phyloP scores from a whole-genome alignment of 148 eudicot genomes.

The Chenopodium berlandieri region DNA sequence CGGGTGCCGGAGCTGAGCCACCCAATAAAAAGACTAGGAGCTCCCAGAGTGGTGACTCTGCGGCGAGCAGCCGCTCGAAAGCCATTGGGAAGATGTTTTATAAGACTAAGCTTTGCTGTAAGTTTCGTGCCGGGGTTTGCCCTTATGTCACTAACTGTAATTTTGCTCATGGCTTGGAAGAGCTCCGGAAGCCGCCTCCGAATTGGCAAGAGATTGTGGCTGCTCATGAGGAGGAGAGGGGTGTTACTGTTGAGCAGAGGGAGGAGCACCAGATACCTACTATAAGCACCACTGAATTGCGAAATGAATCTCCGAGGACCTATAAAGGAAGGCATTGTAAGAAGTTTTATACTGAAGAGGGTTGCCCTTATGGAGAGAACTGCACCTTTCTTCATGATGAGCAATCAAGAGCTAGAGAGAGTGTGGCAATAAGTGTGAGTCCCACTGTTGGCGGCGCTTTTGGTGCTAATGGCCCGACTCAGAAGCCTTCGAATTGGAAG shows the following conservation, averaged over 20 bases:
- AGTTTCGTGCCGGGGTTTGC: slow-evolving; percentile 87
- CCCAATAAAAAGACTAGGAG: slow-evolving; percentile 62
- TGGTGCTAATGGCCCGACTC: slow-evolving; percentile 29
- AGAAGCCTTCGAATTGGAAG: slow-evolving; percentile 95
- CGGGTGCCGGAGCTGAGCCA: slow-evolving; percentile 42
- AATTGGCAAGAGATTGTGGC: slow-evolving; percentile 98
- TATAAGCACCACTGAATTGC: slow-evolving; percentile 41
- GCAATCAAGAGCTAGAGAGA: slow-evolving; percentile 81
- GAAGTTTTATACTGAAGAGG: slow-evolving; percentile 84
- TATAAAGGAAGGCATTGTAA: slow-evolving; percentile 90
- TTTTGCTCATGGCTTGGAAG: slow-evolving; percentile 89
- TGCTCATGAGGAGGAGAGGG: slow-evolving; percentile 41
- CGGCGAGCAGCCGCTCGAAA: slow-evolving; percentile 45
- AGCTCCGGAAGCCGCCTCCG: slow-evolving; percentile 89
- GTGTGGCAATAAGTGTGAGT: slow-evolving; percentile 52
- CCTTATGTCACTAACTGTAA: slow-evolving; percentile 90
- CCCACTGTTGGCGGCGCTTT: slow-evolving; percentile 43
- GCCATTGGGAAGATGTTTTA: slow-evolving; percentile 95
- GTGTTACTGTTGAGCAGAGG: slow-evolving; percentile 43
- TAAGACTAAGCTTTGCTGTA: slow-evolving; percentile 88
- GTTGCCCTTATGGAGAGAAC: slow-evolving; percentile 91
- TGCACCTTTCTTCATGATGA: slow-evolving; percentile 94
- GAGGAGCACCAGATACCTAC: slow-evolving; percentile 89
- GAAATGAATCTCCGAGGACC: slow-evolving; percentile 70
- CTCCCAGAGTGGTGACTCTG: slow-evolving; percentile 33